A percentile compares a stretch with the other conserved stretches of the same genome.
These are phyloP conservation scores for Fusarium sp. DNA, from an alignment of 2,329 filamentous ascomycete genomes.

Conservation along the genomic window DNA sequence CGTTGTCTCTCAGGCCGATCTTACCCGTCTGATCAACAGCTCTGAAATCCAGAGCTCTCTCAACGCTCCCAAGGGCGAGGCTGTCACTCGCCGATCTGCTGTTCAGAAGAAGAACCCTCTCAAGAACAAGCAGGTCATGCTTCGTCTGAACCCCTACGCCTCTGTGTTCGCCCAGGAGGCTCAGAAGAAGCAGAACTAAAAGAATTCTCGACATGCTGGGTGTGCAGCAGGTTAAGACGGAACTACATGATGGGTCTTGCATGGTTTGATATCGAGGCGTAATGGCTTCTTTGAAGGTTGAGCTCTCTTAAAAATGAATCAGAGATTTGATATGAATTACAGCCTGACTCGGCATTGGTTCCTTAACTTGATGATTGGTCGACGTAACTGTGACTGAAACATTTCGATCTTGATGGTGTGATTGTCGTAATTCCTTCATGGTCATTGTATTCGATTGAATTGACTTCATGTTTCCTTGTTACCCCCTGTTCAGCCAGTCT, in stretches of 20 bases:
- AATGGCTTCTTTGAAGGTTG: constrained; percentile 55
- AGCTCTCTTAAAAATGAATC: constrained; percentile 54
- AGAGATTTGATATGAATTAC: constrained; percentile 54
- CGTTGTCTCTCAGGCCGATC: constrained; percentile 92
- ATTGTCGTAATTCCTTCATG: not conserved
- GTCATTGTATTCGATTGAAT: too few species aligned
- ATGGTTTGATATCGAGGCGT: constrained; percentile 57
- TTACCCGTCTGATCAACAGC: constrained; percentile 98
- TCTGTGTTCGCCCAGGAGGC: constrained; percentile 83
- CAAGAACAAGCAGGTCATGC: constrained; percentile 97
- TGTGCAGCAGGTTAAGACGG: constrained; percentile 54
- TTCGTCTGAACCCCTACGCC: constrained; percentile 98
- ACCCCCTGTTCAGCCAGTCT: not conserved
- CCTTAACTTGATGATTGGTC: constrained; percentile 17
- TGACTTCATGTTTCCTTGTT: too few species aligned
- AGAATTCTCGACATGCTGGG: constrained; percentile 53
- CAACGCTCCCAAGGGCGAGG: constrained; percentile 88
- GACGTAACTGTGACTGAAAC: constrained; percentile 7
- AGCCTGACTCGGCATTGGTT: constrained; percentile 42
- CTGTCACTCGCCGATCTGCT: constrained; percentile 87
- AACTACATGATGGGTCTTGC: constrained; percentile 48
- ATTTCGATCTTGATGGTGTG: not conserved
- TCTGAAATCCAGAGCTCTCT: constrained; percentile 98
- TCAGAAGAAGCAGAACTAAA: constrained; percentile 59
- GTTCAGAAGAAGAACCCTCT: constrained; percentile 99